Evolutionary conservation across 139 green algal species (phyloP), one percentile per base, ranked within the genome.

Genomic region (Pseudopediastrum boryanum): DNA sequence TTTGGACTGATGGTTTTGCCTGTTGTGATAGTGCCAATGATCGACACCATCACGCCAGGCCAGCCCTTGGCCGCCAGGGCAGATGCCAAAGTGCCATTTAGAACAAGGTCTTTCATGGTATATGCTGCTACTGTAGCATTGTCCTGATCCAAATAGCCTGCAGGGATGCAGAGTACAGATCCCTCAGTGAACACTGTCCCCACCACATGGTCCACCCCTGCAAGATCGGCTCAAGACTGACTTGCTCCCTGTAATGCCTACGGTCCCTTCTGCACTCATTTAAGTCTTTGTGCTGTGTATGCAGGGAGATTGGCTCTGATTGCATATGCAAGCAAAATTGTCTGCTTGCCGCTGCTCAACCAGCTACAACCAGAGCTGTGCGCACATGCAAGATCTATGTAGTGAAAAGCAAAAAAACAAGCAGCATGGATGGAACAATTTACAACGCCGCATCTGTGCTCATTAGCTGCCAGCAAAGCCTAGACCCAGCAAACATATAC

Each of bases 1-100:
- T n/a, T n/a, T n/a, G n/a, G n/a, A n/a, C n/a, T n/a, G n/a, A n/a
- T n/a, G n/a, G n/a, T n/a, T n/a, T n/a, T n/a, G n/a, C n/a, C n/a
- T n/a, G n/a, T n/a, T n/a, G n/a, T n/a, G n/a, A n/a, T n/a, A n/a
- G n/a, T n/a, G n/a, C n/a, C n/a, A n/a, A n/a, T n/a, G n/a, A n/a
- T n/a, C n/a, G n/a, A n/a, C 6, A 78, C 10, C 8, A 33, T 33
- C 1, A 65, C 35, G 21, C 29, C 27, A 16, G n/a, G 13, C 71
- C 71, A 78, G 33, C 71, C 71, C 19, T 70, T 39, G 12, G 54
- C 39, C 33, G 71, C 52, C 12, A 78, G 12, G 19, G 54, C 58
- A 29, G 9, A 44, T 9, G 9, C 25, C 71, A 78, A 10, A 23
- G 54, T 78, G n/a, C 71, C 71, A 33, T 78, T 78, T 7, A 23